phyloP scores from a whole-genome alignment of 2,329 filamentous ascomycete genomes.

The Emergomyces pasteurianus region DNA sequence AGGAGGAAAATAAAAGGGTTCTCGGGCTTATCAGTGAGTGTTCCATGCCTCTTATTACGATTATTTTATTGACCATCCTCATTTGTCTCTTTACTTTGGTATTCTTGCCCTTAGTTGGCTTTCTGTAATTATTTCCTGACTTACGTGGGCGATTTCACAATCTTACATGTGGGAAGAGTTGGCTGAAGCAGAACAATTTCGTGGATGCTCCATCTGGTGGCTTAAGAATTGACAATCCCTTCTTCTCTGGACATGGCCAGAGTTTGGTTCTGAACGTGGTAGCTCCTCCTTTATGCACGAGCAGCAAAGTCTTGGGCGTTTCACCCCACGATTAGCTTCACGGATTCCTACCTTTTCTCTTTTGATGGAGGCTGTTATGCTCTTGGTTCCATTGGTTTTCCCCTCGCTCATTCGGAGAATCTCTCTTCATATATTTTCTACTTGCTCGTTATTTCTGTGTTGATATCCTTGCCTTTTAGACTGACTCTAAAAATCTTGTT shows the following conservation, averaged over 20 bases:
- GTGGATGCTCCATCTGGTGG: background rate
- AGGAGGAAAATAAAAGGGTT: background rate
- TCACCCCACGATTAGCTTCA: constrained; percentile 28
- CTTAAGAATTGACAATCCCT: background rate
- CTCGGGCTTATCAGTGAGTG: background rate
- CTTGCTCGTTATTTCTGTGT: constrained; percentile 10
- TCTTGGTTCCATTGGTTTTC: constrained; percentile 6
- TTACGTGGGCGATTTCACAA: background rate
- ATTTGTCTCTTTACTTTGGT: background rate
- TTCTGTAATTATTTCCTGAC: background rate
- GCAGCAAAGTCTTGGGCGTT: constrained; percentile 19
- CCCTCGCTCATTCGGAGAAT: constrained; percentile 10
- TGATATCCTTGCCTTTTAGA: constrained; percentile 4
- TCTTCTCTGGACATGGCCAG: constrained; percentile 6
- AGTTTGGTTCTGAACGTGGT: constrained; percentile 8
- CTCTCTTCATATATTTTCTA: constrained; percentile 8
- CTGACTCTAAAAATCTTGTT: background rate
- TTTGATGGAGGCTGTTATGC: constrained; percentile 13
- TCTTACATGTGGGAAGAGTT: background rate
- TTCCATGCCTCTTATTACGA: background rate
- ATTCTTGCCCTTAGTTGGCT: background rate
- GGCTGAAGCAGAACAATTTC: background rate
- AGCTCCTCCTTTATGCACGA: constrained; percentile 5
- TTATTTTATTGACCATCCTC: background rate
- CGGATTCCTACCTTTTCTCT: constrained; percentile 15